Conservation (phyloP, 768 basidiomycete species). For the Antrodiella citrinella region DNA sequence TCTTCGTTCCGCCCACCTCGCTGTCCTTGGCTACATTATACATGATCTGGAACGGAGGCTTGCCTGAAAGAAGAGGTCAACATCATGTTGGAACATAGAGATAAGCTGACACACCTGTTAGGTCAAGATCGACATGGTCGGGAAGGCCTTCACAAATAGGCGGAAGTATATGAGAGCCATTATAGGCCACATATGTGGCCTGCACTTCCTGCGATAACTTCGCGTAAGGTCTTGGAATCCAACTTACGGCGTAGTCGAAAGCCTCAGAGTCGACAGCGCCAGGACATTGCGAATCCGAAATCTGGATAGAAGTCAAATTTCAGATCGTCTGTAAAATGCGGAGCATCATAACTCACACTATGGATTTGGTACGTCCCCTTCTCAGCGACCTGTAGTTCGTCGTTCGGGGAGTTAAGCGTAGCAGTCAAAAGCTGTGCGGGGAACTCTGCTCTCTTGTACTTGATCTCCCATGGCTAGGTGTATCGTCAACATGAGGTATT, state of each 20-base stretch:
- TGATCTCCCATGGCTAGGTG: constrained; percentile 78
- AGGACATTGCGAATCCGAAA: constrained; percentile 79
- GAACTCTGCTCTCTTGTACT: constrained; percentile 51
- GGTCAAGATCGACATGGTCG: constrained; percentile 77
- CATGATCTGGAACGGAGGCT: constrained; percentile 89
- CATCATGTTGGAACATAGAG: neutral
- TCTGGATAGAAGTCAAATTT: constrained; percentile 35
- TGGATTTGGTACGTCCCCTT: constrained; percentile 69
- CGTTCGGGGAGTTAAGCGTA: constrained; percentile 56
- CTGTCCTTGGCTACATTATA: constrained; percentile 74
- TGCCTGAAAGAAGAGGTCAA: constrained; percentile 54
- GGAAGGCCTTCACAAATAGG: constrained; percentile 78
- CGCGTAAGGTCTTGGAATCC: constrained; percentile 74
- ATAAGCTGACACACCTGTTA: constrained; percentile 44
- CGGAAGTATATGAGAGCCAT: constrained; percentile 67
- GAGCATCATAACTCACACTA: constrained; percentile 35
- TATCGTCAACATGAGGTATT: constrained; percentile 1
- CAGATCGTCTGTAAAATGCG: constrained; percentile 2
- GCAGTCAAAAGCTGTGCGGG: constrained; percentile 32
- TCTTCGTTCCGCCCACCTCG: constrained; percentile 58
- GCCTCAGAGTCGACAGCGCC: constrained; percentile 58
- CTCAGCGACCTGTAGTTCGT: constrained; percentile 62
- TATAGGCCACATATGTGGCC: constrained; percentile 50
- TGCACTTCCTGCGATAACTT: constrained; percentile 51
- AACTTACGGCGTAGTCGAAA: constrained; percentile 62